Evolutionary conservation across 139 green algal genomes (phyloP).

Genomic region (Chlorella sp.): DNA sequence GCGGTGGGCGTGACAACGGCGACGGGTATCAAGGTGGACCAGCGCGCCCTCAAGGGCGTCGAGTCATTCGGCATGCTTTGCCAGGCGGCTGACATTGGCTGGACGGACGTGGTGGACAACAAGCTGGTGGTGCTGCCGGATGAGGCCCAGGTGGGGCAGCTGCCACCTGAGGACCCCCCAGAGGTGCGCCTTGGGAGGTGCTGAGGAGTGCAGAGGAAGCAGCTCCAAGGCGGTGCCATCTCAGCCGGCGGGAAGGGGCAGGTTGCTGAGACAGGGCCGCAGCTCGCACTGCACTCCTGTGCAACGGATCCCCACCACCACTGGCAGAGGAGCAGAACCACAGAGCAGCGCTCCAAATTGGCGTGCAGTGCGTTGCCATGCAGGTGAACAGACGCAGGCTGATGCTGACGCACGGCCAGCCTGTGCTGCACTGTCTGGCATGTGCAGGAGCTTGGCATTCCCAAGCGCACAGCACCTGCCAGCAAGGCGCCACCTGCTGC

Average conservation of each 20-base stretch:
- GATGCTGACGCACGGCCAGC: too few species aligned
- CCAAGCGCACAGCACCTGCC: too few species aligned
- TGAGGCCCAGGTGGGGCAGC: conserved; percentile 35
- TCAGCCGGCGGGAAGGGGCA: conserved; percentile 15
- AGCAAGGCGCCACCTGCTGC: conserved; percentile 29
- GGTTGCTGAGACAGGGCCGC: too few species aligned
- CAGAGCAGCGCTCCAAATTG: too few species aligned
- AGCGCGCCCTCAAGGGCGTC: conserved; percentile 57
- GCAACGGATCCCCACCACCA: too few species aligned
- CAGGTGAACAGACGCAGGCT: too few species aligned
- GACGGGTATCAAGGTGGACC: conserved; percentile 48
- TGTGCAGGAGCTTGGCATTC: too few species aligned
- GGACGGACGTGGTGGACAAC: conserved; percentile 42
- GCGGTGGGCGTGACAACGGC: conserved; percentile 50
- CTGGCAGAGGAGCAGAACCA: too few species aligned
- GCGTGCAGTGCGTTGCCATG: too few species aligned
- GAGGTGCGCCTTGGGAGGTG: conserved; percentile 25
- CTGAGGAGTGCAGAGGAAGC: neutral
- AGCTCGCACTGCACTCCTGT: too few species aligned
- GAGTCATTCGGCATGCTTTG: conserved; percentile 79
- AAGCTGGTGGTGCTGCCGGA: conserved; percentile 56
- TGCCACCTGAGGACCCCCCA: conserved; percentile 32
- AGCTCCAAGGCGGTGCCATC: conserved; percentile 12
- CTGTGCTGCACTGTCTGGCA: too few species aligned
- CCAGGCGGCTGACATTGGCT: conserved; percentile 71